These are phyloP conservation scores for Suaeda aralocaspica DNA, from an alignment of 148 eudicot genomes.

Conservation along the genomic window DNA sequence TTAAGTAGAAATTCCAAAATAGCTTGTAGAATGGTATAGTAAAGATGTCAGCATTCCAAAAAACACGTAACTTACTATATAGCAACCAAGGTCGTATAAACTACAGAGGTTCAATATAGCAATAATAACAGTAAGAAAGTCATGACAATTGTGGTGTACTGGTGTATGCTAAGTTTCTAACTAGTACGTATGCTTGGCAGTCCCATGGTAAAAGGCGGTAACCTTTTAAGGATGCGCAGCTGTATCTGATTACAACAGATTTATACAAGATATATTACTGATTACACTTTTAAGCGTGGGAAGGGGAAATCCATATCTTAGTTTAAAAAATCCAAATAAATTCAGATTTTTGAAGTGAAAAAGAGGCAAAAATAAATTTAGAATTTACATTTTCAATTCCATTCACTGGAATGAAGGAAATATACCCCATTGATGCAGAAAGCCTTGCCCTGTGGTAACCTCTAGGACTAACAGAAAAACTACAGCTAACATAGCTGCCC, in stretches of 20 bases:
- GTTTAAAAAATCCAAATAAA: not conserved
- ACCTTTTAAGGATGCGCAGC: constrained; percentile 10
- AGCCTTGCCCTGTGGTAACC: constrained; percentile 85
- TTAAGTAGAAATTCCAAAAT: too few species aligned
- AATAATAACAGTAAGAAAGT: not conserved
- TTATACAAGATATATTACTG: constrained; percentile 20
- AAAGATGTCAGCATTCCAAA: too few species aligned
- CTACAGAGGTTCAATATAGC: too few species aligned
- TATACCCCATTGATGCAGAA: constrained; percentile 92
- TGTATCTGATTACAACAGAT: constrained; percentile 18
- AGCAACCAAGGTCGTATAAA: too few species aligned
- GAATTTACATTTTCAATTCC: constrained; percentile 16
- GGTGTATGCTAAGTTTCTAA: constrained; percentile 2
- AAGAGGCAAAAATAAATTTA: not conserved
- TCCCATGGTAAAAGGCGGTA: constrained; percentile 3
- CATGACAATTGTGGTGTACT: not conserved
- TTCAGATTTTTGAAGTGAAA: not conserved
- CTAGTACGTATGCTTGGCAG: constrained; percentile 12
- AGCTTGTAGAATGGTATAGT: too few species aligned
- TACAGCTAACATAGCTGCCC: constrained; percentile 95
- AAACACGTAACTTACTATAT: too few species aligned
- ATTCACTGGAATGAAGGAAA: constrained; percentile 47
- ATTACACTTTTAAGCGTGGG: constrained; percentile 10
- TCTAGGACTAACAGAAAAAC: constrained; percentile 70
- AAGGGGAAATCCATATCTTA: not conserved